These are phyloP conservation scores for Raffaelea albimanens DNA, from an alignment of 2,329 filamentous ascomycete genomes.

Conservation along the genomic window DNA sequence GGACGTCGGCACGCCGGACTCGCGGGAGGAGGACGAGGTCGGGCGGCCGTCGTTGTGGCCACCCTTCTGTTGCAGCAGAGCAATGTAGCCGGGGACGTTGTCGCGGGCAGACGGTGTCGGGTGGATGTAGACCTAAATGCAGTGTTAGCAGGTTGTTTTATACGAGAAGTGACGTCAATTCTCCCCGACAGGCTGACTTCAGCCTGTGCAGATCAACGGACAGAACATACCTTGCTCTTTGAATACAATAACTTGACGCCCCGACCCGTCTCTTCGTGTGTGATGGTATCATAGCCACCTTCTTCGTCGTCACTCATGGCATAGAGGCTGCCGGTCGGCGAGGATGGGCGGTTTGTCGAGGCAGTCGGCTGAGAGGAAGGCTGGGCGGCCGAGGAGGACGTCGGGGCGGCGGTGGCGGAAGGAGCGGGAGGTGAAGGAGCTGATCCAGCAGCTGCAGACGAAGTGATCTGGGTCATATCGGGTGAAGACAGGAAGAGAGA, in stretches of 20 bases:
- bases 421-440: not conserved
- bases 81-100: constrained; percentile 90
- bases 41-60: constrained; percentile 26
- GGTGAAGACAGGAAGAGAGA: too few species aligned
- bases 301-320: constrained; percentile 95
- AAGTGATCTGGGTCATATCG: not conserved
- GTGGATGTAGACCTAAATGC: constrained; percentile 77
- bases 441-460: not conserved
- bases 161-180: too few species aligned
- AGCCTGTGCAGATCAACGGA: too few species aligned
- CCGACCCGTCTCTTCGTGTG: constrained; percentile 63
- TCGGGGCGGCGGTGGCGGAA: not conserved
- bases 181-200: too few species aligned
- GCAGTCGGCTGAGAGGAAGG: constrained; percentile 3
- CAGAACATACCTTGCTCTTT: constrained; percentile 76
- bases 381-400: not conserved
- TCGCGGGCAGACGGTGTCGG: constrained; percentile 88
- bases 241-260: constrained; percentile 92
- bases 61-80: constrained; percentile 81
- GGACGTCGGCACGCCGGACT: constrained; percentile 34
- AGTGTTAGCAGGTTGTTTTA: constrained; percentile 13
- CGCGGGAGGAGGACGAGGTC: constrained; percentile 32
- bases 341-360: constrained; percentile 35
- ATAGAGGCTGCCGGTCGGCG: constrained; percentile 83
- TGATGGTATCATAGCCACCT: constrained; percentile 88